Evolutionary conservation across 768 basidiomycete genomes (phyloP).

Genomic region (Lenzites betulinus): DNA sequence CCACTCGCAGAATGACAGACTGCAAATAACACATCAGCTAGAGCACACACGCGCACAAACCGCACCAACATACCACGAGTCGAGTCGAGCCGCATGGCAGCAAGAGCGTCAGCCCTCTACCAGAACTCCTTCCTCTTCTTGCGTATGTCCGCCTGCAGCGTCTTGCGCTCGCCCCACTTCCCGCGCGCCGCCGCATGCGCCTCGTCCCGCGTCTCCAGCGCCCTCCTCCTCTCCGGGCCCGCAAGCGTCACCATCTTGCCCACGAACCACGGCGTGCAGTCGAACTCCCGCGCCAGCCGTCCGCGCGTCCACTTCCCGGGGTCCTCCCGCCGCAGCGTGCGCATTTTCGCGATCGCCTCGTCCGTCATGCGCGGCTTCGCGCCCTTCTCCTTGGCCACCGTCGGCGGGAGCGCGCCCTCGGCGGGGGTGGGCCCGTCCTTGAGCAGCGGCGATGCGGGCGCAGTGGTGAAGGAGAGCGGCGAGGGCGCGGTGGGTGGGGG

Average conservation of each 20-base stretch:
- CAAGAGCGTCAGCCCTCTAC: constrained; percentile 39
- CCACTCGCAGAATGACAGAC: neutral
- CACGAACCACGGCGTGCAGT: constrained; percentile 70
- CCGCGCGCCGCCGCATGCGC: constrained; percentile 49
- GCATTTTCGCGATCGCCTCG: constrained; percentile 57
- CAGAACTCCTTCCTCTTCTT: constrained; percentile 72
- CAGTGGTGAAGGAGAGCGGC: constrained; percentile 68
- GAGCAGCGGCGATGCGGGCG: constrained; percentile 73
- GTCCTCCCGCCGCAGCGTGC: constrained; percentile 55
- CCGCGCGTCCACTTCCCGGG: constrained; percentile 61
- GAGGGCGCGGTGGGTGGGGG: constrained; percentile 80
- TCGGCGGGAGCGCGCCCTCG: constrained; percentile 28
- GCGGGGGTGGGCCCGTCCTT: constrained; percentile 35
- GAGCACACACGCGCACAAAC: neutral
- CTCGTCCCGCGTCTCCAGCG: constrained; percentile 45
- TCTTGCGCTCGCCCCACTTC: constrained; percentile 73
- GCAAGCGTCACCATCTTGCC: constrained; percentile 63
- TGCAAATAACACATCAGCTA: neutral
- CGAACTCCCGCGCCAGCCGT: constrained; percentile 76
- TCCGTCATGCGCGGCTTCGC: constrained; percentile 47
- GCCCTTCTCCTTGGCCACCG: constrained; percentile 15
- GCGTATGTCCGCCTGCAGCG: constrained; percentile 60
- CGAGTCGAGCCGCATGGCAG: neutral
- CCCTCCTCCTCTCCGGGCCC: constrained; percentile 47
- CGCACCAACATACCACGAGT: neutral